Percentiles rank a stretch among this genome's conserved stretches.
Conservation (phyloP, 257 asterid genomes). For the Gentiana straminea region DNA sequence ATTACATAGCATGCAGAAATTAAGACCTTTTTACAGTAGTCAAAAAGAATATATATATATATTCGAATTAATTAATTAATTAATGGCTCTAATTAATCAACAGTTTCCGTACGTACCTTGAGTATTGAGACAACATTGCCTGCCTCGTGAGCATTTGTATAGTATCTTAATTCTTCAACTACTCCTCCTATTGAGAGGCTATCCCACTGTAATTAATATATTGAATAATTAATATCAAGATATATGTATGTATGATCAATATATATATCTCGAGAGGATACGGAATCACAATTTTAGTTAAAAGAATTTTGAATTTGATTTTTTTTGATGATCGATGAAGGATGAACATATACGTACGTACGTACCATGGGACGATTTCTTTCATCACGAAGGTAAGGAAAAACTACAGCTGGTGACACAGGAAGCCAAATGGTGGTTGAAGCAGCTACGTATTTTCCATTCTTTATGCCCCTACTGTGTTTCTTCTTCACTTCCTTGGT, state of each 20-base stretch:
- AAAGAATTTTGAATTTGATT: too few relatives aligned
- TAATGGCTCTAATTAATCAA: too few relatives aligned
- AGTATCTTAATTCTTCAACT: constrained; percentile 8
- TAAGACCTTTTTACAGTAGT: too few relatives aligned
- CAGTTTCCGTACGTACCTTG: not conserved
- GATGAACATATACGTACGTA: too few relatives aligned
- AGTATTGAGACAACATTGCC: constrained; percentile 9
- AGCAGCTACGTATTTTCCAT: constrained; percentile 4
- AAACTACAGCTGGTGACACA: constrained; percentile 1
- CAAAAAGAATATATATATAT: not conserved
- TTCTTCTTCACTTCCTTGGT: not conserved
- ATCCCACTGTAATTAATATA: constrained; percentile 14
- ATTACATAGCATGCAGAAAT: too few relatives aligned
- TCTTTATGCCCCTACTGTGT: too few relatives aligned
- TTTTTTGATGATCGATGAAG: too few relatives aligned
- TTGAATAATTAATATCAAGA: too few relatives aligned
- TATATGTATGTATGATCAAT: too few relatives aligned
- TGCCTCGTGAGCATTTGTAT: not conserved
- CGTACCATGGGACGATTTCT: constrained; percentile 10
- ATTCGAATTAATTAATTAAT: not conserved
- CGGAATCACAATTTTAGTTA: too few relatives aligned
- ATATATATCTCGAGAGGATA: too few relatives aligned
- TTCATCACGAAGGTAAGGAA: constrained; percentile 11
- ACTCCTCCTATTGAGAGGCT: not conserved
- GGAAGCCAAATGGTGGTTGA: constrained; percentile 18